phyloP scores from a whole-genome alignment of 345 rosid genomes.

The Euclidium syriacum region DNA sequence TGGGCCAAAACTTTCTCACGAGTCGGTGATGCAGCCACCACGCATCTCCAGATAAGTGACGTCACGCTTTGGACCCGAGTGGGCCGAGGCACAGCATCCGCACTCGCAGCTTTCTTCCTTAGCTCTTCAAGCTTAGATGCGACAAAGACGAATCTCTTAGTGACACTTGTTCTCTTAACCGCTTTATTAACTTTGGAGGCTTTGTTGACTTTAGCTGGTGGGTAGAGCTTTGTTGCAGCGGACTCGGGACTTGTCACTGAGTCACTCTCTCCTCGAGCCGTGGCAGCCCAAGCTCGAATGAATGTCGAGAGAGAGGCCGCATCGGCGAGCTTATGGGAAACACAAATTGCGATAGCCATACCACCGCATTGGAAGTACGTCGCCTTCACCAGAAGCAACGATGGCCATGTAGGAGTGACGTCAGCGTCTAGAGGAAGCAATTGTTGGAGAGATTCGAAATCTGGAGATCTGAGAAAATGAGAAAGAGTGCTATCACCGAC shows the following conservation, averaged over 20 bases:
- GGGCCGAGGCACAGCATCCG: not conserved
- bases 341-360: conserved; percentile 15
- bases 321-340: not conserved
- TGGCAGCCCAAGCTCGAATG: not conserved
- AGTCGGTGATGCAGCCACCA: no score
- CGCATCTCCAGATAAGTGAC: no score
- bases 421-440: conserved; percentile 22
- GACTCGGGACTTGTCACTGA: not conserved
- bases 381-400: conserved; percentile 12
- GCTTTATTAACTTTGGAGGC: not conserved
- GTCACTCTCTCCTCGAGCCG: not conserved
- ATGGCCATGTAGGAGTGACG: not conserved
- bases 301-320: not conserved
- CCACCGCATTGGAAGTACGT: conserved; percentile 43
- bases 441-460: not conserved
- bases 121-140: not conserved
- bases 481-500: conserved; percentile 22
- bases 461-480: conserved; percentile 24
- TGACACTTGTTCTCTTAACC: not conserved
- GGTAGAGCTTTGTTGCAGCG: no score
- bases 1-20: no score
- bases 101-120: not conserved
- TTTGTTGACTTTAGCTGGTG: not conserved
- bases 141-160: not conserved
- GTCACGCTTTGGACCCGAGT: not conserved